phyloP scores from a whole-genome alignment of 345 rosid species.

The Eucalyptus marginata region DNA sequence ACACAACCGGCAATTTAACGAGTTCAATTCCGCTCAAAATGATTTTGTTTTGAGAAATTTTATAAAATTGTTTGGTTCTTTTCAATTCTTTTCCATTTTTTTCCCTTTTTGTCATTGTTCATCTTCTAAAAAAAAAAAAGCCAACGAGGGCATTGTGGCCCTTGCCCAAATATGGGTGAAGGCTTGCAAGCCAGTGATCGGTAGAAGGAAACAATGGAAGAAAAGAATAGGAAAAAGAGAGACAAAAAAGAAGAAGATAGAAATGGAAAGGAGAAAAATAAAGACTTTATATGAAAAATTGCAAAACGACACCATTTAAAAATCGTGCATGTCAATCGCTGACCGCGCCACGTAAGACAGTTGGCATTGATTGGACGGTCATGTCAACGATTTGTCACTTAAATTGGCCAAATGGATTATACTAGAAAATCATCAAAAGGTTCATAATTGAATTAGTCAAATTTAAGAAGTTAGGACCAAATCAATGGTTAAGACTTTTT shows the following conservation, averaged over 20 bases:
- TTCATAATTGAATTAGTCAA: not conserved
- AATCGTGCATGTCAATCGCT: not conserved
- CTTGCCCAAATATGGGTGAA: not conserved
- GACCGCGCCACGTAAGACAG: fast-evolving
- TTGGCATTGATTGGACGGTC: no score
- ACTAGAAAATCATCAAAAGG: fast-evolving
- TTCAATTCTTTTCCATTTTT: no score
- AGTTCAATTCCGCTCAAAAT: not conserved
- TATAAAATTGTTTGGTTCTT: no score
- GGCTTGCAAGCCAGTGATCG: fast-evolving
- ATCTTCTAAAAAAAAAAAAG: not conserved
- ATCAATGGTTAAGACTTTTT: no score
- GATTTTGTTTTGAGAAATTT: not conserved
- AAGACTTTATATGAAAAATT: no score
- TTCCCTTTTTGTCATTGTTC: not conserved
- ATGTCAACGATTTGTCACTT: fast-evolving
- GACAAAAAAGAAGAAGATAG: no score
- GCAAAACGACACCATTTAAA: not conserved
- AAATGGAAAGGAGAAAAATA: not conserved
- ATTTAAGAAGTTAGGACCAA: not conserved
- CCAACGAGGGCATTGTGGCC: fast-evolving
- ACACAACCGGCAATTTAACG: fast-evolving
- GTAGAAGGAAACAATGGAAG: not conserved
- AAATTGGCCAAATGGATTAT: no score
- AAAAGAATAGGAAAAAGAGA: not conserved